These are phyloP conservation scores for Glebionis coronaria DNA, from an alignment of 129 eudicot species.

Conservation along the genomic window DNA sequence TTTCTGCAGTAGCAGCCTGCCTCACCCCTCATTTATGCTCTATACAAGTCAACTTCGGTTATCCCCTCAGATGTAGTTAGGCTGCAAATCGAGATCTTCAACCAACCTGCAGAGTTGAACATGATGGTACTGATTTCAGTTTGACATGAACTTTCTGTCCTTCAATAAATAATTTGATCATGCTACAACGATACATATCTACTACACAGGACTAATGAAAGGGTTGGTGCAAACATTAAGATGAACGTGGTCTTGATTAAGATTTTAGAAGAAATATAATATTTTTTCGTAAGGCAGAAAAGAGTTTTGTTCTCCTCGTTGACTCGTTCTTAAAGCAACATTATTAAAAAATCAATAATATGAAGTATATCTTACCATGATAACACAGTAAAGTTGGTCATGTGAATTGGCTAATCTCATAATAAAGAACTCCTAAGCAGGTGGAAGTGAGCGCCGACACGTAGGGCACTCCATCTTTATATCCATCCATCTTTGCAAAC, in stretches of 20 bases:
- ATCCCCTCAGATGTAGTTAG: slow-evolving; percentile 8
- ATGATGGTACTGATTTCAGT: background rate
- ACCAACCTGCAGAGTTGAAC: slow-evolving; percentile 30
- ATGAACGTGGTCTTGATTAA: background rate
- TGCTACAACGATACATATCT: background rate
- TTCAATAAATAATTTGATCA: slow-evolving; percentile 7
- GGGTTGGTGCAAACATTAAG: background rate
- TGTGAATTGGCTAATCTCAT: slow-evolving; percentile 21
- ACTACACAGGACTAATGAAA: background rate
- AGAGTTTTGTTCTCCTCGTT: too few species aligned
- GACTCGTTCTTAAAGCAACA: background rate
- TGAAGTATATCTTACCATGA: slow-evolving; percentile 10
- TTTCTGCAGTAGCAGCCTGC: slow-evolving; percentile 20
- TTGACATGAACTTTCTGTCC: background rate
- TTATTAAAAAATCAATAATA: background rate
- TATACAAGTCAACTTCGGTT: slow-evolving; percentile 13
- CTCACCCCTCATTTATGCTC: slow-evolving; percentile 17
- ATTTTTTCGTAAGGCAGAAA: too few species aligned
- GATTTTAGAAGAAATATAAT: background rate
- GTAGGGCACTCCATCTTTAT: slow-evolving; percentile 99
- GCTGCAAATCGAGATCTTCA: slow-evolving; percentile 3
- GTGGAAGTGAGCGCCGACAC: slow-evolving; percentile 94
- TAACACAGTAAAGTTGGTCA: slow-evolving; percentile 26
- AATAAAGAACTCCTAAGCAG: slow-evolving; percentile 46
- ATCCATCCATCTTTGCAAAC: slow-evolving; percentile 99